phyloP scores from a whole-genome alignment of 2,329 filamentous ascomycete species.

The Cadophora sp. region DNA sequence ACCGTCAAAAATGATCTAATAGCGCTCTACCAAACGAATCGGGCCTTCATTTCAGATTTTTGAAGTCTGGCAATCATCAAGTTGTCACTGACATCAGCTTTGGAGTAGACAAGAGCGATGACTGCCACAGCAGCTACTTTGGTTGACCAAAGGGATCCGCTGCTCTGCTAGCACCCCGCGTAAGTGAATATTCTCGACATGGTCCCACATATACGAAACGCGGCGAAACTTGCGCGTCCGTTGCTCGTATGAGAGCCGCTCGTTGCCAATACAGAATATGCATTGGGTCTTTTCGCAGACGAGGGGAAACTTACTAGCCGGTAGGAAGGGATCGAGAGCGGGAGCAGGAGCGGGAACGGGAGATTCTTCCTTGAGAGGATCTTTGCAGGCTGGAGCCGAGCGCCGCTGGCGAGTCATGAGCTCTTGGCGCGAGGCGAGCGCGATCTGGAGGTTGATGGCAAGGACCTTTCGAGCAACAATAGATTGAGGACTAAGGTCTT shows the following conservation, averaged over 20 bases:
- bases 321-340: slow-evolving; percentile 21
- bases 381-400: slow-evolving; percentile 14
- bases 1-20: no score
- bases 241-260: slow-evolving; percentile 26
- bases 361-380: slow-evolving; percentile 16
- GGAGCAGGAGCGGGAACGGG: slow-evolving; percentile 12
- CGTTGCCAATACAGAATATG: slow-evolving; percentile 31
- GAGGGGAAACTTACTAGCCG: slow-evolving; percentile 27
- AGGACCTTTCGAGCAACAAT: slow-evolving; percentile 31
- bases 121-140: slow-evolving; percentile 11
- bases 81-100: slow-evolving; percentile 24
- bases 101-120: slow-evolving; percentile 8
- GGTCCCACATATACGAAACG: slow-evolving; percentile 29
- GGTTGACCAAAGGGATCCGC: slow-evolving; percentile 1
- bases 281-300: slow-evolving; percentile 33
- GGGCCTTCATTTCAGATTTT: slow-evolving; percentile 19
- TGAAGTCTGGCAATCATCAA: slow-evolving; percentile 16
- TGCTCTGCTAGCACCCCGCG: slow-evolving; percentile 15
- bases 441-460: slow-evolving; percentile 33
- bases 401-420: slow-evolving; percentile 25
- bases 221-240: slow-evolving; percentile 28
- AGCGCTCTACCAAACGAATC: slow-evolving; percentile 6
- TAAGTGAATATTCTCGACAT: slow-evolving; percentile 33
- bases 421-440: slow-evolving; percentile 33
- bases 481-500: slow-evolving; percentile 25